These are phyloP conservation scores for Epichloe coenophiala DNA, from an alignment of 2,329 filamentous ascomycete species.

Conservation along the genomic window DNA sequence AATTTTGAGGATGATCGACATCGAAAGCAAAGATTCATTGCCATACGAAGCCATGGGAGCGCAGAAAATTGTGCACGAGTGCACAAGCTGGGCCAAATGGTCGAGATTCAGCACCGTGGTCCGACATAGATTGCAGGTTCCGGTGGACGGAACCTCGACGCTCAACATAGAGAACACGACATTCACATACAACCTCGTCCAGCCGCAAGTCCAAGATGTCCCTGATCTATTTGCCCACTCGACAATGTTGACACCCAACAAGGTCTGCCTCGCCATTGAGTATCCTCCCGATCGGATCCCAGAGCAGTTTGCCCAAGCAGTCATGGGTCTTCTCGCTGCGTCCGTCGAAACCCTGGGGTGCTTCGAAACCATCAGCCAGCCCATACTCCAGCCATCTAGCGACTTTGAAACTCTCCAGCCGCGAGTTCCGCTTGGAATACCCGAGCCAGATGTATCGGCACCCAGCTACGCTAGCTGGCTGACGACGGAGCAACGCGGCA, in stretches of 20 bases:
- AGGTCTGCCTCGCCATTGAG: constrained; percentile 28
- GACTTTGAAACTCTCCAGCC: constrained; percentile 23
- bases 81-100: constrained; percentile 40
- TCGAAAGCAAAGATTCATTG: constrained; percentile 32
- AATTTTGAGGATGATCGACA: constrained; percentile 34
- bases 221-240: constrained; percentile 34
- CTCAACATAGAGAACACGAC: constrained; percentile 31
- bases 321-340: constrained; percentile 30
- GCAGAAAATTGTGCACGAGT: constrained; percentile 36
- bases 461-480: constrained; percentile 14
- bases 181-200: constrained; percentile 30
- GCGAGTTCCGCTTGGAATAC: constrained; percentile 25
- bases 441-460: constrained; percentile 10
- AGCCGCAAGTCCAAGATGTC: constrained; percentile 25
- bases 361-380: constrained; percentile 30
- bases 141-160: constrained; percentile 23
- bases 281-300: constrained; percentile 33
- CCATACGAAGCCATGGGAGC: constrained; percentile 38
- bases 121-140: constrained; percentile 27
- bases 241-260: constrained; percentile 20
- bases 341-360: constrained; percentile 33
- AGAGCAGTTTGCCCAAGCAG: constrained; percentile 27
- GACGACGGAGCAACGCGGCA: constrained; percentile 24
- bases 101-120: constrained; percentile 41
- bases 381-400: constrained; percentile 28